Base-by-base conservation (phyloP, 1,139 yeast genomes). In the Candida smagusa region DNA sequence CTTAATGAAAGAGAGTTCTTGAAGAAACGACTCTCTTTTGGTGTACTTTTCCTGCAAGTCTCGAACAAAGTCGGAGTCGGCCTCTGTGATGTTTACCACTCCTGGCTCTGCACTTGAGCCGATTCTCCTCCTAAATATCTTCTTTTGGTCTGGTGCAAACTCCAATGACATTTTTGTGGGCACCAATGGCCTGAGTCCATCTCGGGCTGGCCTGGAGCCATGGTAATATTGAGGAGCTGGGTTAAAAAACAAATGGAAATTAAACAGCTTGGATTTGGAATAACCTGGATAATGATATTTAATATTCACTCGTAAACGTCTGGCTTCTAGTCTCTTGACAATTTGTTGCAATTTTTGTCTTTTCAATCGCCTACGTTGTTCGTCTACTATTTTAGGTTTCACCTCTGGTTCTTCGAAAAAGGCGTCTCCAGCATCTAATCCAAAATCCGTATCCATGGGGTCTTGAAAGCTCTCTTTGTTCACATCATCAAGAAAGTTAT, bases 201-300 rank as follows among this genome's bases (percentile, higher is more conserved):
- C 56, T n/a, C 63, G 56, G 6, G 51, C 50, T 0, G 88, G 85
- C 25, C 66, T 63, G 23, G 79, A 77, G 38, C 71, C 77, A 26
- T 65, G 62, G 47, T 74, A 76, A 39, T 70, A 74, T 23, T 66
- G 60, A 0, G 90, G 85, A 16, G 72, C 69, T 2, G 88, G 80
- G 4, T 84, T 78, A 51, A 84, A 84, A 34, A 85, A 64, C 6
- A 77, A 59, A 54, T 84, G 87, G 73, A 84, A 79, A 48, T 80
- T 77, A 51, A 84, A 67, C 2, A 83, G 74, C 34, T 73, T 68
- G 28, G 77, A 71, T 11, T 65, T 66, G 35, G 71, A 66, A 55
- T 82, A 87, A 2, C 76, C 69, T 0, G 96, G 95, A 52, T 74
- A 86, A 51, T 77, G 79, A 31, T 66, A 61, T 33, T 64, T 59